phyloP scores from a whole-genome alignment of 1,284 basidiomycete species.

The Rhodotorula sp. region DNA sequence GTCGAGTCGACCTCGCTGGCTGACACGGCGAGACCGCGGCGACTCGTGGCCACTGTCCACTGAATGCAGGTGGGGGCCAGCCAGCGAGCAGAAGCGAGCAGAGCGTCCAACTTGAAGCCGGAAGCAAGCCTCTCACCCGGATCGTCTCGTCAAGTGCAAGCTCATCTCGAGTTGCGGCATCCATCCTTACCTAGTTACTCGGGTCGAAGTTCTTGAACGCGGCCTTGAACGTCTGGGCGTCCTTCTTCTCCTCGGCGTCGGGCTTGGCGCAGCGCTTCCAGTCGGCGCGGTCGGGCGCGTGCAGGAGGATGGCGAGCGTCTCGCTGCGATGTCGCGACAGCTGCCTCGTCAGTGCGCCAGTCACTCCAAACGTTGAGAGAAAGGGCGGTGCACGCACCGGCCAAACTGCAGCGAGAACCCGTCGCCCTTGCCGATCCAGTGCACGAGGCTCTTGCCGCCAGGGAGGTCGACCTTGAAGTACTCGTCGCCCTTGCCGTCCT shows the following conservation, averaged over 20 bases:
- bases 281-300: constrained; percentile 73
- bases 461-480: constrained; percentile 84
- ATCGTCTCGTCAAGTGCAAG: too few relatives aligned
- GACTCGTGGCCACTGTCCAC: too few relatives aligned
- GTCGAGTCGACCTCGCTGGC: too few relatives aligned
- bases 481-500: constrained; percentile 21
- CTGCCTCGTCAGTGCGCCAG: too few relatives aligned
- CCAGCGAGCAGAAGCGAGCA: too few relatives aligned
- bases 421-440: constrained; percentile 71
- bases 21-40: too few relatives aligned
- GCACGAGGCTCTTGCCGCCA: constrained; percentile 78
- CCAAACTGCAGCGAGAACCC: constrained; percentile 91
- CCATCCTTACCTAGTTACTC: constrained; percentile 3
- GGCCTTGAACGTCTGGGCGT: constrained; percentile 75
- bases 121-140: too few relatives aligned
- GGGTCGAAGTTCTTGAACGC: constrained; percentile 76
- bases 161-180: too few relatives aligned
- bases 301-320: constrained; percentile 67
- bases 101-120: too few relatives aligned
- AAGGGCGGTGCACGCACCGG: constrained; percentile 60
- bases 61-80: too few relatives aligned
- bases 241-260: constrained; percentile 72
- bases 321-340: constrained; percentile 15
- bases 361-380: neutral
- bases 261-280: constrained; percentile 80